Evolutionary conservation across 495 filamentous ascomycete species (phyloP).

Genomic region (Aspergillus ostianus): DNA sequence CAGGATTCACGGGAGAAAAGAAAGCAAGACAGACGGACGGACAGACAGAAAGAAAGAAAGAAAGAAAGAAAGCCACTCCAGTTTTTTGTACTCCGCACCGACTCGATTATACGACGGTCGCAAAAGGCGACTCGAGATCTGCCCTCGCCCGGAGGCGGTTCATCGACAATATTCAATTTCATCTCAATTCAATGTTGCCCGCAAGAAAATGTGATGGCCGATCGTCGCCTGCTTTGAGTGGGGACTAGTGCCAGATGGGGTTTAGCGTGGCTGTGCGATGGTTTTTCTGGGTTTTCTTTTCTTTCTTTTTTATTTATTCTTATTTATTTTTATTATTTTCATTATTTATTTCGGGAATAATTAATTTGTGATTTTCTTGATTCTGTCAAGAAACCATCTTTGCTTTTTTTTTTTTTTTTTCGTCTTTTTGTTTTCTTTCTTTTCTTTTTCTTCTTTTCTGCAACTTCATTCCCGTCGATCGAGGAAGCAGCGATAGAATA

Average conservation of each 20-base stretch:
- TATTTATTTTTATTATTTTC: background rate
- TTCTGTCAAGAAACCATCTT: background rate
- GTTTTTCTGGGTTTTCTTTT: background rate
- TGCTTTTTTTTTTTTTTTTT: background rate
- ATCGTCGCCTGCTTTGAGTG: conserved; percentile 19
- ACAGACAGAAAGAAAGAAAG: conserved; percentile 7
- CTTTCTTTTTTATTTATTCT: background rate
- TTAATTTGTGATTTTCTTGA: background rate
- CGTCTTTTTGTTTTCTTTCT: background rate
- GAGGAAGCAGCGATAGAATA: background rate
- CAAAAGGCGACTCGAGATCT: too few relatives aligned
- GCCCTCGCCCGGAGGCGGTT: too few relatives aligned
- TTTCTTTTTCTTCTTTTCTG: background rate
- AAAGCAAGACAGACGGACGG: too few relatives aligned
- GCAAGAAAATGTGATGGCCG: conserved; percentile 23
- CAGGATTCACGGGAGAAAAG: background rate
- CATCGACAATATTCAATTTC: too few relatives aligned
- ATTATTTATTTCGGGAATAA: background rate
- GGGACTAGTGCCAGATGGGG: background rate
- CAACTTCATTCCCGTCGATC: background rate
- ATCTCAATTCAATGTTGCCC: too few relatives aligned
- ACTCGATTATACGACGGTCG: too few relatives aligned
- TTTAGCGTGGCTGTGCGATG: background rate
- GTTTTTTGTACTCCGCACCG: background rate
- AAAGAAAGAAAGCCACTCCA: background rate